A percentile compares a stretch with the other conserved stretches of the same genome.
These are phyloP conservation scores for Sequoia sempervirens DNA, from an alignment of 75 land plant species.

Conservation along the genomic window DNA sequence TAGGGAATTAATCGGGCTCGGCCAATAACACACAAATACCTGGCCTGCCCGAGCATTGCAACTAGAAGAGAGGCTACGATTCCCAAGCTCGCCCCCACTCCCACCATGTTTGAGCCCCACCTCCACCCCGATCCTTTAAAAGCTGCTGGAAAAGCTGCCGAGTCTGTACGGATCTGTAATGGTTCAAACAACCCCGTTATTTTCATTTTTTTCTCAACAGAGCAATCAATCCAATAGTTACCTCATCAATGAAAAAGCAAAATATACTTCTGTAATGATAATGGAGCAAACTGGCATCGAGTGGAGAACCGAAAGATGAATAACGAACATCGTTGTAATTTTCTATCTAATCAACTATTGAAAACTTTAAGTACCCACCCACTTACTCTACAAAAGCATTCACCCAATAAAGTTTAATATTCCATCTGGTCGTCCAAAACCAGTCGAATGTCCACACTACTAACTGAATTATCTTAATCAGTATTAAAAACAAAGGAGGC, in stretches of 20 bases:
- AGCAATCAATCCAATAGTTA: no score
- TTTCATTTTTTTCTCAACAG: no score
- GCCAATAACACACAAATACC: slow-evolving; percentile 70
- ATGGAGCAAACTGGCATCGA: no score
- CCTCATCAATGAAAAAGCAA: no score
- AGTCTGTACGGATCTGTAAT: slow-evolving; percentile 20
- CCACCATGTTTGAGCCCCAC: slow-evolving; percentile 60
- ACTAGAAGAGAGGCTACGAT: slow-evolving; percentile 70
- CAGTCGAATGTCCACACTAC: not conserved
- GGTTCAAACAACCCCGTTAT: not conserved
- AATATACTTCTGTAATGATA: no score
- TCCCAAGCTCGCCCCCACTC: slow-evolving; percentile 63
- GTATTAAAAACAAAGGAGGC: not conserved
- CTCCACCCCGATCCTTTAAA: slow-evolving; percentile 46
- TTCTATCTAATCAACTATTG: not conserved
- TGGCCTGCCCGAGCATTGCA: slow-evolving; percentile 80
- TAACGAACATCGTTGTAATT: no score
- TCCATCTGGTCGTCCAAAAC: not conserved
- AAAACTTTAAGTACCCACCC: not conserved
- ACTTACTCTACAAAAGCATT: no score
- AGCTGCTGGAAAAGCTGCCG: slow-evolving; percentile 48
- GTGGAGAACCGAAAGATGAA: no score
- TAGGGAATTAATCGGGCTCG: slow-evolving; percentile 57
- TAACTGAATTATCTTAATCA: not conserved
- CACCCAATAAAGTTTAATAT: not conserved